phyloP scores from a whole-genome alignment of 2,329 filamentous ascomycete genomes.

The Plenodomus lindquistii region DNA sequence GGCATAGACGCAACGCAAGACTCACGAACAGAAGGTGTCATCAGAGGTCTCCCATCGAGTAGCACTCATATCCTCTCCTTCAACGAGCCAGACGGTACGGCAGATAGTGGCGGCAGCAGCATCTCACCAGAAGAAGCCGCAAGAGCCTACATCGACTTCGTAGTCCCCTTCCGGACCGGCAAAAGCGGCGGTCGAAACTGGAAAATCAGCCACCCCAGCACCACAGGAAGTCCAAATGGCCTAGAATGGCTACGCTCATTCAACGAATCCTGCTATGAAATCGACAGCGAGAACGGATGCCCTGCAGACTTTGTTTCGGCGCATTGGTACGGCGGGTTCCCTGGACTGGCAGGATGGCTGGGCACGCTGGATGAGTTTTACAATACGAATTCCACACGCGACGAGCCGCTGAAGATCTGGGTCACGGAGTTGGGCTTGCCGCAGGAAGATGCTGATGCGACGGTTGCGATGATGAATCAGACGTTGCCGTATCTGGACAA shows the following conservation, averaged over 20 bases:
- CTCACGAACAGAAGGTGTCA: conserved; percentile 60
- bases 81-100: conserved; percentile 75
- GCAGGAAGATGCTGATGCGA: conserved; percentile 59
- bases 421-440: conserved; percentile 74
- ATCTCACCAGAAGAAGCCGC: conserved; percentile 67
- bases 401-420: conserved; percentile 61
- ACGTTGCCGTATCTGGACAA: conserved; percentile 70
- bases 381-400: conserved; percentile 53
- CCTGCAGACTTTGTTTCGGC: conserved; percentile 55
- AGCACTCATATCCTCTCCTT: conserved; percentile 71
- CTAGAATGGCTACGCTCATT: conserved; percentile 71
- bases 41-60: conserved; percentile 60
- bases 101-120: conserved; percentile 63
- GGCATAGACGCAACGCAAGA: conserved; percentile 54
- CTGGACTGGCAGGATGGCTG: conserved; percentile 67
- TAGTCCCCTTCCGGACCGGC: conserved; percentile 66
- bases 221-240: conserved; percentile 65
- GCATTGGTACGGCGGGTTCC: conserved; percentile 67
- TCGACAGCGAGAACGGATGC: conserved; percentile 48
- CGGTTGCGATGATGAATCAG: conserved; percentile 71
- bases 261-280: conserved; percentile 59
- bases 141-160: conserved; percentile 69
- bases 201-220: conserved; percentile 70
- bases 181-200: conserved; percentile 55
- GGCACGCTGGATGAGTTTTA: conserved; percentile 61